Evolutionary conservation across 164 flowering plant species (phyloP).

Genomic region (Magnolia officinalis): DNA sequence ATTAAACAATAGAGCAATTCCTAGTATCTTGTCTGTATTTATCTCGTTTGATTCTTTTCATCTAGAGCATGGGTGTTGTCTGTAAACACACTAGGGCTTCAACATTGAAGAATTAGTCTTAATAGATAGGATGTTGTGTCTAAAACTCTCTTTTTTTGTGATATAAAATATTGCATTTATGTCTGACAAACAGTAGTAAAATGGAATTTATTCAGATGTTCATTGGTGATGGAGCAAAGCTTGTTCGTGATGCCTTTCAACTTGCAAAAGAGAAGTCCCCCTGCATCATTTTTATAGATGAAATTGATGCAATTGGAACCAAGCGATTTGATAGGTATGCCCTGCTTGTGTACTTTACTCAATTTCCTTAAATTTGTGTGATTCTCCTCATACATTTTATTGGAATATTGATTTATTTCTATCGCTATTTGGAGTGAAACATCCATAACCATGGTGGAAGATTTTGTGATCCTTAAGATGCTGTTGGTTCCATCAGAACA

Average conservation of each 20-base stretch:
- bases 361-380: neutral
- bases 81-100: neutral
- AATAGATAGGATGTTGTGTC: neutral
- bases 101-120: neutral
- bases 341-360: neutral
- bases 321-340: slow-evolving; percentile 95
- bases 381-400: neutral
- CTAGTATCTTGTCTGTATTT: neutral
- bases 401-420: neutral
- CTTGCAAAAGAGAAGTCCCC: slow-evolving; percentile 89
- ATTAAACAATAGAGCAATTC: neutral
- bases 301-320: slow-evolving; percentile 95
- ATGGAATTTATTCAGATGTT: slow-evolving; percentile 65
- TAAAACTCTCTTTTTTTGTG: neutral
- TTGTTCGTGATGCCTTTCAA: slow-evolving; percentile 90
- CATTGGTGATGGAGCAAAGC: slow-evolving; percentile 97
- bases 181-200: neutral
- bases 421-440: neutral
- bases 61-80: neutral
- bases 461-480: neutral
- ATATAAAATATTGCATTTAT: neutral
- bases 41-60: neutral
- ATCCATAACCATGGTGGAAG: neutral
- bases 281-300: slow-evolving; percentile 84
- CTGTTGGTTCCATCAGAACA: neutral